Percentiles rank a stretch among this genome's conserved stretches.
These are phyloP conservation scores for Globisporangium parvum DNA, from an alignment of 352 stramenopile species.

Conservation along the genomic window DNA sequence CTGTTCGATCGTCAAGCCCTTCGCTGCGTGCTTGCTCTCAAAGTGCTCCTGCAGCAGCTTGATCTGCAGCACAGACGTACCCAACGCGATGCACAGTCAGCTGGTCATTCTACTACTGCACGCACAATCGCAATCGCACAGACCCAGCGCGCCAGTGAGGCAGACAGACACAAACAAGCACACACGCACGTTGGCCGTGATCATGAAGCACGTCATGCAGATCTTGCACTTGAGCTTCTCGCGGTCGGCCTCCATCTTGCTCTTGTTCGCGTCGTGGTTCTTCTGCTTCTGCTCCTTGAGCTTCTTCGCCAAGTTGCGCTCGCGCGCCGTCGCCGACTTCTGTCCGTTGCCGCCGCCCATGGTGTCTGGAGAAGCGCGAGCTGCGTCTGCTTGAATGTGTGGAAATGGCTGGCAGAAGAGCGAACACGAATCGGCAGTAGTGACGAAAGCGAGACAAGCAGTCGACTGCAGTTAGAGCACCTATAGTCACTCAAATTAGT, in stretches of 20 bases:
- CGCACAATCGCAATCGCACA: too few relatives aligned
- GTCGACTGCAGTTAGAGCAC: too few relatives aligned
- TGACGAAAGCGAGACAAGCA: too few relatives aligned
- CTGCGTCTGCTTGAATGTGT: too few relatives aligned
- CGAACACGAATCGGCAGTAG: too few relatives aligned
- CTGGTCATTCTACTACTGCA: too few relatives aligned
- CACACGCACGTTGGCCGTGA: constrained; percentile 68
- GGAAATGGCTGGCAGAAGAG: too few relatives aligned
- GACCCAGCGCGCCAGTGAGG: too few relatives aligned
- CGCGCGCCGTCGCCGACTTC: constrained; percentile 72
- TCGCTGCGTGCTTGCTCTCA: constrained; percentile 69
- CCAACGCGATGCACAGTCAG: too few relatives aligned
- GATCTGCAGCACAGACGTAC: constrained; percentile 19
- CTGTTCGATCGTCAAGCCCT: constrained; percentile 60
- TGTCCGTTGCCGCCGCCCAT: constrained; percentile 84
- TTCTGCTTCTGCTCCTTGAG: constrained; percentile 78
- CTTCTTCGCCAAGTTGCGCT: constrained; percentile 84
- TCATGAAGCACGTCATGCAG: constrained; percentile 85
- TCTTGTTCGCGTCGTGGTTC: constrained; percentile 67
- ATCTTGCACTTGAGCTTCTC: constrained; percentile 84
- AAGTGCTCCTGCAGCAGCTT: constrained; percentile 77
- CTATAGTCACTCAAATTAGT: too few relatives aligned
- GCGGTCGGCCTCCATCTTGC: constrained; percentile 78
- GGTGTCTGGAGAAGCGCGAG: too few relatives aligned
- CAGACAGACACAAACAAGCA: background rate